Conservation (phyloP, 148 eudicot genomes). For the Cornus suecica region DNA sequence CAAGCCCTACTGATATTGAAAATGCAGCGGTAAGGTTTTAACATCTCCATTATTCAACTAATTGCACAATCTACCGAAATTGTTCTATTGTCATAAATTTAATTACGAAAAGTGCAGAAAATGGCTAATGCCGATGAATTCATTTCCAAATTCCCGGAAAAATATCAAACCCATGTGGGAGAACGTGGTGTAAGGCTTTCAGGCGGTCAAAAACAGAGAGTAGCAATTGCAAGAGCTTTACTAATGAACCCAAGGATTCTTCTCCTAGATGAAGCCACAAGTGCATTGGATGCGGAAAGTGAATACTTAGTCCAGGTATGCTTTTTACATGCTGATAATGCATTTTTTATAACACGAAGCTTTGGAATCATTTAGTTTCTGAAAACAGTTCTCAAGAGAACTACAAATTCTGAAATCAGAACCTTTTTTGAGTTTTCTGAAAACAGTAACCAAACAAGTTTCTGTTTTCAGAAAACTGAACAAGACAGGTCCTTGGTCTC, state of each 20-base stretch:
- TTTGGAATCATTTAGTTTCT: not conserved
- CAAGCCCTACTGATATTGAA: constrained; percentile 62
- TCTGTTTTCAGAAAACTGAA: not conserved
- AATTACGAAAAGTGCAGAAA: constrained; percentile 45
- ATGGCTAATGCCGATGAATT: constrained; percentile 98
- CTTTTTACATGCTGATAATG: not conserved
- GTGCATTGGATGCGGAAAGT: constrained; percentile 93
- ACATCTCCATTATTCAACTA: not conserved
- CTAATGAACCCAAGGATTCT: constrained; percentile 80
- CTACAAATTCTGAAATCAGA: too few species aligned
- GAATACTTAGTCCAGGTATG: constrained; percentile 87
- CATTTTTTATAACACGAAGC: not conserved
- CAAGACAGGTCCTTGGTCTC: not conserved
- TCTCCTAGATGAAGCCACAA: constrained; percentile 88
- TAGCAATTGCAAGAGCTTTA: constrained; percentile 88
- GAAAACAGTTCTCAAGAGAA: too few species aligned
- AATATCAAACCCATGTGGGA: constrained; percentile 81
- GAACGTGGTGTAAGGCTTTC: constrained; percentile 91
- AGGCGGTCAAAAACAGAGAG: constrained; percentile 91
- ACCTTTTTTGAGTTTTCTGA: too few species aligned
- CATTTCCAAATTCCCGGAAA: constrained; percentile 74
- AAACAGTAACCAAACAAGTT: too few species aligned
- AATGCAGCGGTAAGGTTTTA: constrained; percentile 75
- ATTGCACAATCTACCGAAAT: not conserved
- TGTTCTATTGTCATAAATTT: not conserved